phyloP scores from a whole-genome alignment of 148 eudicot species.

The Linanthus parryae region DNA sequence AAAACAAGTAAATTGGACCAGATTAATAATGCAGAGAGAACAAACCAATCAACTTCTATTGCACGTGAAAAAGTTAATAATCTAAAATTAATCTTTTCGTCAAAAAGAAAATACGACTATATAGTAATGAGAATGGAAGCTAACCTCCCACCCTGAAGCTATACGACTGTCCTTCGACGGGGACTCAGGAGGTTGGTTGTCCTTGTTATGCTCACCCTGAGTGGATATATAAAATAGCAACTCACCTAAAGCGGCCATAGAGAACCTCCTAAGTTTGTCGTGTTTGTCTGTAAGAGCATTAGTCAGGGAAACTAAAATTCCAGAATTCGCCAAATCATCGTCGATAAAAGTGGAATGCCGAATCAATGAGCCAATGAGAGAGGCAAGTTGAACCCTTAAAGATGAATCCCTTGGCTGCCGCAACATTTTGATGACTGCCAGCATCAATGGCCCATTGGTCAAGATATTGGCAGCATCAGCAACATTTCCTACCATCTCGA shows the following conservation, averaged over 20 bases:
- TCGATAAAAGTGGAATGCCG: slow-evolving; percentile 82
- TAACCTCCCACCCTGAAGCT: slow-evolving; percentile 90
- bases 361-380: slow-evolving; percentile 79
- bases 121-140: too few species aligned
- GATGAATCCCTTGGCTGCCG: slow-evolving; percentile 84
- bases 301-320: slow-evolving; percentile 67
- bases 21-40: too few species aligned
- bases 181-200: slow-evolving; percentile 46
- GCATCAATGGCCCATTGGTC: slow-evolving; percentile 83
- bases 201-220: slow-evolving; percentile 61
- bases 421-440: slow-evolving; percentile 73
- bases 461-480: slow-evolving; percentile 82
- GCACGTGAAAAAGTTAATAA: too few species aligned
- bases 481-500: slow-evolving; percentile 75
- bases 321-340: slow-evolving; percentile 82
- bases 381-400: slow-evolving; percentile 80
- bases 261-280: slow-evolving; percentile 96
- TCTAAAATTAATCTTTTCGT: too few species aligned
- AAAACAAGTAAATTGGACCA: too few species aligned
- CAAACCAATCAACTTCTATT: too few species aligned
- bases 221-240: slow-evolving; percentile 90
- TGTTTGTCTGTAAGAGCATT: slow-evolving; percentile 88
- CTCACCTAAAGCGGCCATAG: slow-evolving; percentile 99
- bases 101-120: too few species aligned
- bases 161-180: slow-evolving; percentile 66